Conservation (phyloP, 495 filamentous ascomycete species). For the Penicillium macrosclerotiorum region DNA sequence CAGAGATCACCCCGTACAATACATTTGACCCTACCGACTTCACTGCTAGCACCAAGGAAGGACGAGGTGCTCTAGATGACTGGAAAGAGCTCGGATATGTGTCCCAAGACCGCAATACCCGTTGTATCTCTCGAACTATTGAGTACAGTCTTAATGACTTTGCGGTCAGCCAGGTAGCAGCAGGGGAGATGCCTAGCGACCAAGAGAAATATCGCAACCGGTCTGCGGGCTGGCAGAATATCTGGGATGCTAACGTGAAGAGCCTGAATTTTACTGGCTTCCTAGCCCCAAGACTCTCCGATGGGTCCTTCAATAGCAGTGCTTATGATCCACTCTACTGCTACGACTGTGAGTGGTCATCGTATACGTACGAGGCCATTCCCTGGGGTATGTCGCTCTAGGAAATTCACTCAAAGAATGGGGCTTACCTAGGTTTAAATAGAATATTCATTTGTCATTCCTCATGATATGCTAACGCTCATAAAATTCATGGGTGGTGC, state of each 20-base stretch:
- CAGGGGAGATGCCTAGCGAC: slow-evolving; percentile 55
- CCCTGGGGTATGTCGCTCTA: slow-evolving; percentile 32
- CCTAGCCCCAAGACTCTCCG: slow-evolving; percentile 54
- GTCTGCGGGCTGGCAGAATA: slow-evolving; percentile 62
- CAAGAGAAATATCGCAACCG: slow-evolving; percentile 55
- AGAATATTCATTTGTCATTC: slow-evolving; percentile 65
- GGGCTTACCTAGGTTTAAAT: not conserved
- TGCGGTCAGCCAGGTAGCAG: slow-evolving; percentile 61
- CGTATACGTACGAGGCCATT: slow-evolving; percentile 35
- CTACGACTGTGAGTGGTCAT: slow-evolving; percentile 61
- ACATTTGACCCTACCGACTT: slow-evolving; percentile 59
- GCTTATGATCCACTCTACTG: slow-evolving; percentile 61
- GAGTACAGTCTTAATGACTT: slow-evolving; percentile 78
- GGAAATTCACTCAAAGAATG: not conserved
- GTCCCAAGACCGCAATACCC: slow-evolving; percentile 66
- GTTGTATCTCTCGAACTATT: slow-evolving; percentile 65
- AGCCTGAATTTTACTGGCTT: slow-evolving; percentile 59
- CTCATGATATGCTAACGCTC: slow-evolving; percentile 62
- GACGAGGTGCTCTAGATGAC: slow-evolving; percentile 61
- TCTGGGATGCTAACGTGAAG: slow-evolving; percentile 55
- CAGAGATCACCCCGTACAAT: slow-evolving; percentile 67
- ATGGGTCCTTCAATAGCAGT: slow-evolving; percentile 51
- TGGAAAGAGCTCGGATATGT: slow-evolving; percentile 69
- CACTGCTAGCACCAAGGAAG: slow-evolving; percentile 63
- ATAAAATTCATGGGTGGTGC: slow-evolving; percentile 59